Evolutionary conservation across 768 basidiomycete genomes (phyloP), one percentile per base, ranked within the genome.

Genomic region (Ramaria rubella): DNA sequence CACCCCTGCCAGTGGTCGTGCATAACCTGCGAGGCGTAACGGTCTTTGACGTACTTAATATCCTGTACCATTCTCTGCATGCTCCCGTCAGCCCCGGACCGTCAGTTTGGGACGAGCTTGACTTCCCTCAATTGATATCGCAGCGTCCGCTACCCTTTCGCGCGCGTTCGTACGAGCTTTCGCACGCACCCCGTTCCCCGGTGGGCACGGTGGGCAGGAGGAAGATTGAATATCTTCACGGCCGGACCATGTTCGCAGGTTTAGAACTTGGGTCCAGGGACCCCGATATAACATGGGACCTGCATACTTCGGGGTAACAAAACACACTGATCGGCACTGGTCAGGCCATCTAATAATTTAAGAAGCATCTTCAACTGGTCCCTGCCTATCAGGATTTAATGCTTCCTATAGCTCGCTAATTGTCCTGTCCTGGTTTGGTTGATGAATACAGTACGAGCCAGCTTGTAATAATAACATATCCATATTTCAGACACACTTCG

Each of bases 61-160:
- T 45, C 11, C 14, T 56, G 11, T 48, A 56, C 24, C 31, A 17
- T 17, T 21, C 44, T 12, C 55, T 56, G 33, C 43, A 56, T 29
- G 30, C 55, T 2, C 55, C 55, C 14, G 31, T 31, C 26, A 56
- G 44, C 9, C 19, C 44, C 15, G n/a, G n/a, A n/a, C n/a, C n/a
- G n/a, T 56, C 55, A 23, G 26, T 49, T 11, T 45, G 55, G 27
- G 55, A 56, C 29, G 55, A 49, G 19, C 44, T 56, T 29, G 45
- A 56, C 31, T 42, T 30, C 19, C 55, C 44, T 31, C 5, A 19
- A 4, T 19, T 46, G 15, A 38, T 19, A 19, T 29, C 55, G 15
- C 33, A 1, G 14, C 34, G 38, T 7, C 27, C 52, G 12, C 21
- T n/a, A 8, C 43, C 55, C 11, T 5, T 33, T n/a, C 55, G 55